Base-by-base conservation (phyloP, 2,329 filamentous ascomycete species). In the Akanthomyces muscarius region DNA sequence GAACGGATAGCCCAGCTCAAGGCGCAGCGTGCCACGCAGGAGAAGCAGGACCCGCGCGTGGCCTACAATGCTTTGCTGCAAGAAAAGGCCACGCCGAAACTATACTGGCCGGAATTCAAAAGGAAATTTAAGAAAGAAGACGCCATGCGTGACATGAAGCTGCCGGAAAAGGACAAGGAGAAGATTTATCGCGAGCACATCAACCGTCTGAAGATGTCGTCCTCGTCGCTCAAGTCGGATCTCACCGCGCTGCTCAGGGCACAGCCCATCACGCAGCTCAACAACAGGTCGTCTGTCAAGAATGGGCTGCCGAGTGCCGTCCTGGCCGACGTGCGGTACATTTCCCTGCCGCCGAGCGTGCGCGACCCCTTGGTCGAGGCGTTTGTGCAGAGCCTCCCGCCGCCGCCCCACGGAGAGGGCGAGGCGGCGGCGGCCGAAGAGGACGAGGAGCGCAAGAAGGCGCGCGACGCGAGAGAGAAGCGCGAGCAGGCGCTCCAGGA, bases 61-160 rank as follows among this genome's bases (percentile, higher is more conserved):
- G 86, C 89, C 0, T 99, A 96, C 73, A 78, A 98, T 65, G 83
- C 85, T 0, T 89, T 99, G 66, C 80, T 99, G 36, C 87, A 94
- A 66, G 85, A 89, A 55, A 85, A 92, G 68, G 94, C 93, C 0
- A 95, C 89, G 0, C 89, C 91, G 0, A 98, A 97, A 76, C 82
- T 99, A 1, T 99, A 96, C 80, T 99, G 95, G 95, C 89, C 91
- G 0, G 95, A 99, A 73, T 99, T 99, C 77, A 92, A 91, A 70
- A 83, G 95, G 41, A 99, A 97, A 73, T 95, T 87, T 76, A 89
- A 89, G 67, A 93, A 89, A 67, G 92, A 96, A 66, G 75, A 84
- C 0, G 84, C 88, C 59, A 92, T 99, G 89, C 89, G 88, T 65
- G 89, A 94, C 64, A 79, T 85, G 36, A 84, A 81, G 57, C 80